Evolutionary conservation across 1,284 basidiomycete genomes (phyloP), one percentile per base, ranked within the genome.

Genomic region (Ceratobasidium sp.): DNA sequence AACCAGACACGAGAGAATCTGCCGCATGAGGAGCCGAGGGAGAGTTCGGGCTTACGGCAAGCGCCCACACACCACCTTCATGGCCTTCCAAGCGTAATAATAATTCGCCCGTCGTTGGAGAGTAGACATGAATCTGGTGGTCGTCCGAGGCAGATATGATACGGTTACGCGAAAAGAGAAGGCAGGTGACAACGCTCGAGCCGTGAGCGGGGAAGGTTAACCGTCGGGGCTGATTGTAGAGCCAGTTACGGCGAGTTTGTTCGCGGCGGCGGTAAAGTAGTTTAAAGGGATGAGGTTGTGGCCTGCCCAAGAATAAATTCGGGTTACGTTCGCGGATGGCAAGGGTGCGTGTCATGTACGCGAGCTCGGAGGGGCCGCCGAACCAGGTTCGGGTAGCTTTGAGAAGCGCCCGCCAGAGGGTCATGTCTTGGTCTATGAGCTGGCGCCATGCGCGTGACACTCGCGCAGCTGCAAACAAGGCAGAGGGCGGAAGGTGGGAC

Each of bases 31-130:
- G 68, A 25, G 59, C 52, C n/a, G 56, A 57, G n/a, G 68, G 68
- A 36, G 58, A 57, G 41, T 60, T 69, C 9, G 70, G 70, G 33
- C 62, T 68, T 1, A 89, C 87, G 1, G 90, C 89, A 21, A 98
- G 81, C 7, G 95, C 95, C 95, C 95, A 98, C 1, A 98, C 93
- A 36, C 95, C 95, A 47, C 95, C 95, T 75, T 95, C 91, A 75
- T 98, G 95, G 1, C 95, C 95, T 69, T 90, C 84, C 21, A 98
- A 82, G 0, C 87, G 85, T 60, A 84, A 86, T 4, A 89, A 78
- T 25, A 92, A 82, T 54, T 86, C 82, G 5, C 95, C 95, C 0
- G 89, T 92, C 25, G 82, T 77, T 16, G 93, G 93, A 27, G 88
- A 89, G 77, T 95, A 96, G 53, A 97, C 87, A 76, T 95, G 91